Evolutionary conservation across 2,329 filamentous ascomycete genomes (phyloP).

Genomic region (Fragosphaeria purpurea): DNA sequence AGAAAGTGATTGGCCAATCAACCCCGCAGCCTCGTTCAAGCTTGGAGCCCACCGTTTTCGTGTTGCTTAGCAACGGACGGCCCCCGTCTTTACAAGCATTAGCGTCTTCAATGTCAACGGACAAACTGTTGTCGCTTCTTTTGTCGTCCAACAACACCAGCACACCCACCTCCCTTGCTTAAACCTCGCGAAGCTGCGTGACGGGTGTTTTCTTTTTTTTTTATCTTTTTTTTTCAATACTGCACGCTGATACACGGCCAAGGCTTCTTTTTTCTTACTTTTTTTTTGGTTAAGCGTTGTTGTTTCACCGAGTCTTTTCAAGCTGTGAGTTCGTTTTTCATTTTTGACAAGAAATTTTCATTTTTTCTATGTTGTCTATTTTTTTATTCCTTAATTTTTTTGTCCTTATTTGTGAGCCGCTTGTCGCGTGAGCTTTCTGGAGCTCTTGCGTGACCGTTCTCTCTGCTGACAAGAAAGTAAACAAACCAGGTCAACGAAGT

Average conservation of each 20-base stretch:
- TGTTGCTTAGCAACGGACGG: slow-evolving; percentile 10
- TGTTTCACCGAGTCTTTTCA: not conserved
- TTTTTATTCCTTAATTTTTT: too few relatives aligned
- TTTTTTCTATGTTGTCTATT: too few relatives aligned
- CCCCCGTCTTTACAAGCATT: not conserved
- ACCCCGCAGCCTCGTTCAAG: not conserved
- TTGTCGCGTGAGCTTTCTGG: too few relatives aligned
- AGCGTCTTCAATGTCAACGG: not conserved
- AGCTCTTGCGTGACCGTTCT: too few relatives aligned
- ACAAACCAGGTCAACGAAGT: not conserved
- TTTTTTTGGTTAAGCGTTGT: slow-evolving; percentile 1
- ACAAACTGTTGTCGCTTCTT: not conserved
- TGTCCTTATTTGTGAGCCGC: too few relatives aligned
- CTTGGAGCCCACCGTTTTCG: not conserved
- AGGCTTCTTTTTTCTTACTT: not conserved
- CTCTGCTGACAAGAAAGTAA: too few relatives aligned
- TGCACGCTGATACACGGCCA: too few relatives aligned
- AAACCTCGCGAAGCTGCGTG: too few relatives aligned
- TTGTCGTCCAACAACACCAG: not conserved
- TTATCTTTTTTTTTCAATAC: not conserved
- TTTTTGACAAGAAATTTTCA: too few relatives aligned
- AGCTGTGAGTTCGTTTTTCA: too few relatives aligned
- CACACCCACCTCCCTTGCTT: too few relatives aligned
- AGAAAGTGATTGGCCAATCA: slow-evolving; percentile 5
- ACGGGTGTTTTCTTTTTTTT: not conserved